Conservation (phyloP, 108 stramenopile species). For the Aurantiochytrium sp. region DNA sequence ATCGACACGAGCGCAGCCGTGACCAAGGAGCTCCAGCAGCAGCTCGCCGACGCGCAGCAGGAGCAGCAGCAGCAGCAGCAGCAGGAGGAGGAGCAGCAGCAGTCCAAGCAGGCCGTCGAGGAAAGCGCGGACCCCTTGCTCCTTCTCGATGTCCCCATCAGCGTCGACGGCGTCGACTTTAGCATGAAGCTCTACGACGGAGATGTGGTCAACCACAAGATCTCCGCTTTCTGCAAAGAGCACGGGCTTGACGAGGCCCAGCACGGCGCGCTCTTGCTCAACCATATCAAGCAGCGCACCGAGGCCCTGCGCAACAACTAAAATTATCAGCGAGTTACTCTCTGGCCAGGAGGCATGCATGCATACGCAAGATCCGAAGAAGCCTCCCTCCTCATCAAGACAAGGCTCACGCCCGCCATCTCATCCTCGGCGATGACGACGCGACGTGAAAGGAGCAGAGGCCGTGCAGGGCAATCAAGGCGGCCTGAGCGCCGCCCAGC, state of each 20-base stretch:
- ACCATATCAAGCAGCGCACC: background rate
- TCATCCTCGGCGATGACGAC: too few relatives aligned
- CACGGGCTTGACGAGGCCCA: background rate
- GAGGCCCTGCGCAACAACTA: background rate
- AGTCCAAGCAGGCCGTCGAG: background rate
- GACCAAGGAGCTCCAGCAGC: conserved; percentile 6
- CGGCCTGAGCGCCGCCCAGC: too few relatives aligned
- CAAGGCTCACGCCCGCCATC: too few relatives aligned
- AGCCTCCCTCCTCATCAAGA: too few relatives aligned
- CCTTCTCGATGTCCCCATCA: conserved; percentile 18
- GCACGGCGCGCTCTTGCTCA: background rate
- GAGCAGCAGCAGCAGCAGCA: background rate
- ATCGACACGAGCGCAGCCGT: background rate
- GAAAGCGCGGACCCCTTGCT: background rate
- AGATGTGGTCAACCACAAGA: background rate
- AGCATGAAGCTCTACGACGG: conserved; percentile 16
- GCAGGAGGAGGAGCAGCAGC: background rate
- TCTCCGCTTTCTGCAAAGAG: conserved; percentile 8
- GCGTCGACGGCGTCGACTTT: conserved; percentile 24
- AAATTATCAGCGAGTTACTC: background rate
- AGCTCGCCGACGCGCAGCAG: background rate
- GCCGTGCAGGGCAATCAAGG: too few relatives aligned
- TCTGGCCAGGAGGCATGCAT: too few relatives aligned
- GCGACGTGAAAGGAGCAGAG: too few relatives aligned
- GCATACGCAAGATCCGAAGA: too few relatives aligned